Evolutionary conservation across 2,329 filamentous ascomycete species (phyloP), one percentile per base, ranked within the genome.

Genomic region (Massarina eburnea): DNA sequence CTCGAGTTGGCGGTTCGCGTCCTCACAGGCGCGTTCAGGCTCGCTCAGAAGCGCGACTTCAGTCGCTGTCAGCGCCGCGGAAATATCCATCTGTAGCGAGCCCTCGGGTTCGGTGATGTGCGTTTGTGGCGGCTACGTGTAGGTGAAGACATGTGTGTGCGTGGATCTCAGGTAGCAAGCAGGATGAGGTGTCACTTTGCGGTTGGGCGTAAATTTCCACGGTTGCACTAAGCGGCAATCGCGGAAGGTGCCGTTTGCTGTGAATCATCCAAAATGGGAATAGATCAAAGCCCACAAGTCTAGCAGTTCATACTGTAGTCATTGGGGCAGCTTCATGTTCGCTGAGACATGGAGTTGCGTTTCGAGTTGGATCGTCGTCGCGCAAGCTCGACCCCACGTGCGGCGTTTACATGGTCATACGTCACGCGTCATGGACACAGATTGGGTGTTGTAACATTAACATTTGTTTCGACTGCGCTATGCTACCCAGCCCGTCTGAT

Each of bases 41-140:
- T 62, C 45, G 55, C 58, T 56, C 30, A 68, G 47, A 18, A 48
- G 40, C 4, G 49, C 54, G 35, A 62, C 49, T 46, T 68, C 60
- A 39, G 57, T 44, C 18, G 33, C 34, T 8, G 54, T 59, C 41
- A 70, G 48, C 18, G 52, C 48, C 18, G 61, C 55, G 18, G 50
- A 33, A 33, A 64, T 45, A 39, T 66, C 59, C 64, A 68, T 70
- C 36, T 47, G 51, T 51, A 37, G 30, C 32, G 33, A 18, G 32
- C 27, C 29, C 36, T 42, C 26, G 37, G 34, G 39, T 15, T 40
- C 29, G 21, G 41, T 22, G 22, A 18, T n/a, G 40, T 41, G 46
- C 39, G 39, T 39, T 42, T 18, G 29, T 21, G 30, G 20, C 2
- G 32, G 22, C 19, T 20, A 38, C 19, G 27, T 26, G 30, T 39